Evolutionary conservation across 164 flowering plant species (phyloP).

Genomic region (Sextonia rubra): DNA sequence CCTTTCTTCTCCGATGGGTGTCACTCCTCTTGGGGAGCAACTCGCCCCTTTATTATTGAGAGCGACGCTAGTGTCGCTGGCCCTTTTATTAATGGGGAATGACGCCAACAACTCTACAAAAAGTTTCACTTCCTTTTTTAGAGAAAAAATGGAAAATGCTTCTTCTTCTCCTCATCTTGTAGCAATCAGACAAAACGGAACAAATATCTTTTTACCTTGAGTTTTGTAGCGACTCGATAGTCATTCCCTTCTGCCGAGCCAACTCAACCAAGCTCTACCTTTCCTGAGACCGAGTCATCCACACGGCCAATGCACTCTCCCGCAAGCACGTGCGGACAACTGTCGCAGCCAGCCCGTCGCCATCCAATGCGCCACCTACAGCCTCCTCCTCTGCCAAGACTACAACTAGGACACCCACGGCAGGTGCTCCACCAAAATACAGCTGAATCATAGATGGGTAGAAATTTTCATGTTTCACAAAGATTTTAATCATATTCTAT

Average conservation of each 20-base stretch:
- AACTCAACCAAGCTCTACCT: conserved; percentile 79
- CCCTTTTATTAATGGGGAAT: too few relatives aligned
- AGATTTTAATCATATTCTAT: too few relatives aligned
- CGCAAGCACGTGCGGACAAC: conserved; percentile 58
- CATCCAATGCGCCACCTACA: conserved; percentile 44
- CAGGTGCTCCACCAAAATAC: conserved; percentile 25
- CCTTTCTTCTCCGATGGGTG: too few relatives aligned
- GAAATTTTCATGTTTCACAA: too few relatives aligned
- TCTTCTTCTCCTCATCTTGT: neutral
- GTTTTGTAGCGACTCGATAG: conserved; percentile 47
- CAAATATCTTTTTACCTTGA: conserved; percentile 29
- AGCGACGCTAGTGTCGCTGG: too few relatives aligned
- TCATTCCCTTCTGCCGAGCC: conserved; percentile 70
- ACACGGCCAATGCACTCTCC: conserved; percentile 67
- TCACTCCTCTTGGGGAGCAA: too few relatives aligned
- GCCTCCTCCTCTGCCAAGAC: conserved; percentile 50
- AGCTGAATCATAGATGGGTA: too few relatives aligned
- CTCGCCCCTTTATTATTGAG: too few relatives aligned
- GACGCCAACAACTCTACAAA: too few relatives aligned
- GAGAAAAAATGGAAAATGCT: neutral
- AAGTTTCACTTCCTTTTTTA: neutral
- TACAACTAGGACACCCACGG: conserved; percentile 72
- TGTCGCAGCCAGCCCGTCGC: conserved; percentile 50
- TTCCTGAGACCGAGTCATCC: conserved; percentile 60
- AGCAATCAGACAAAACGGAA: neutral